A percentile compares a stretch with the other conserved stretches of the same genome.
phyloP scores from a whole-genome alignment of 768 basidiomycete species.

The Termitomyces sp. region DNA sequence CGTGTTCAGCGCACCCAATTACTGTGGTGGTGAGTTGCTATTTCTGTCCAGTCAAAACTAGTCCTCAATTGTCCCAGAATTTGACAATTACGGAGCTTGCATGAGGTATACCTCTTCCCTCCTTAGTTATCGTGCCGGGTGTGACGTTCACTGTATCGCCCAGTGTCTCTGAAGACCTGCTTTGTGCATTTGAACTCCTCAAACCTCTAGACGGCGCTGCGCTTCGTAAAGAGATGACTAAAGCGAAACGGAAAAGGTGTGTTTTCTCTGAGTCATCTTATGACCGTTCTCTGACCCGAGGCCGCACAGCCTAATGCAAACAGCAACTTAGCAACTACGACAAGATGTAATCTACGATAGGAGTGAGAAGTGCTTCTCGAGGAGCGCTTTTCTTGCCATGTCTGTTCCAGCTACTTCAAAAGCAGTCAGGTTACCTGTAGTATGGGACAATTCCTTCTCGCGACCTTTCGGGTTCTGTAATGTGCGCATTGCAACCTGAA shows the following conservation, averaged over 20 bases:
- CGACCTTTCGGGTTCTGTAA: neutral
- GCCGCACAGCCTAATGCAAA: slow-evolving; percentile 15
- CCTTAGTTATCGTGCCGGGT: slow-evolving; percentile 3
- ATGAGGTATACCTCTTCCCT: slow-evolving; percentile 61
- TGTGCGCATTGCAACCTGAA: slow-evolving; percentile 7
- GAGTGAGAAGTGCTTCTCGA: neutral
- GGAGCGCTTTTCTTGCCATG: neutral
- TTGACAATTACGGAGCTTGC: slow-evolving; percentile 93
- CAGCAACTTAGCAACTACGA: slow-evolving; percentile 6
- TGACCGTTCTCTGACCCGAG: neutral
- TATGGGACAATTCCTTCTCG: slow-evolving; percentile 1
- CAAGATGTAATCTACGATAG: neutral
- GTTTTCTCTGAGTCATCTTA: neutral
- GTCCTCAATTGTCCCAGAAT: slow-evolving; percentile 47
- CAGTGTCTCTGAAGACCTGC: slow-evolving; percentile 92
- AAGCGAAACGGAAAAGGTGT: slow-evolving; percentile 93
- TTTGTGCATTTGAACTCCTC: slow-evolving; percentile 96
- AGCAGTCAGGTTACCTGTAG: slow-evolving; percentile 4
- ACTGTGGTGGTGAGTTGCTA: slow-evolving; percentile 77
- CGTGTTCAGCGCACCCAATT: slow-evolving; percentile 97
- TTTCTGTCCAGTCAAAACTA: slow-evolving; percentile 9
- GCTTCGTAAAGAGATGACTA: slow-evolving; percentile 96
- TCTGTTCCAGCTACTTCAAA: slow-evolving; percentile 4
- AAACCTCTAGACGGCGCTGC: slow-evolving; percentile 95
- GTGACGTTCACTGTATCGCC: slow-evolving; percentile 10